Evolutionary conservation across 2,329 filamentous ascomycete species (phyloP).

Genomic region (Diatrype stigma): DNA sequence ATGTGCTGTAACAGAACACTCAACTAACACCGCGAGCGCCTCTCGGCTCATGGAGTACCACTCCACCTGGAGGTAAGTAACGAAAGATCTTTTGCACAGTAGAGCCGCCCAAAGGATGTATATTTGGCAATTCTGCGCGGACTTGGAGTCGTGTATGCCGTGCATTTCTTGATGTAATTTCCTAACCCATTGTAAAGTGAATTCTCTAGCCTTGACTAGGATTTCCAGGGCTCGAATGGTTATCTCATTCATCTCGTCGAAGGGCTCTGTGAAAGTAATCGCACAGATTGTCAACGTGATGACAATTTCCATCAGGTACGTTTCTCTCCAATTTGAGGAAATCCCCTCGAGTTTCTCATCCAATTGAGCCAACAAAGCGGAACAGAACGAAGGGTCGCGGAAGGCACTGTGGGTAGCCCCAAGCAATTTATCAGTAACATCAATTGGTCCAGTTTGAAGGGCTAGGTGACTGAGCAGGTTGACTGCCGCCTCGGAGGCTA

Average conservation of each 20-base stretch:
- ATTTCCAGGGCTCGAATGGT: conserved; percentile 22
- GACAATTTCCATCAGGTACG: conserved; percentile 52
- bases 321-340: conserved; percentile 55
- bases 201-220: conserved; percentile 36
- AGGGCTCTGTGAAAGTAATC: conserved; percentile 17
- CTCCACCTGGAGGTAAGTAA: conserved; percentile 6
- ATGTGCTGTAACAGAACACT: conserved; percentile 33
- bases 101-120: conserved; percentile 53
- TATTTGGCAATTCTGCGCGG: conserved; percentile 32
- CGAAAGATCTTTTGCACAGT: conserved; percentile 44
- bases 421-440: conserved; percentile 23
- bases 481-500: conserved; percentile 49
- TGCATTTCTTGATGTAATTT: conserved; percentile 42
- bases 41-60: conserved; percentile 2
- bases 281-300: conserved; percentile 46
- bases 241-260: conserved; percentile 1
- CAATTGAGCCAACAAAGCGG: conserved; percentile 42
- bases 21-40: conserved; percentile 18
- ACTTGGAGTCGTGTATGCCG: conserved; percentile 31
- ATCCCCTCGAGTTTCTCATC: conserved; percentile 39
- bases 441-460: conserved; percentile 49
- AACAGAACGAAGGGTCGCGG: conserved; percentile 45
- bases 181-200: conserved; percentile 47
- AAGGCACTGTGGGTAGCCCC: conserved; percentile 48
- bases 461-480: conserved; percentile 48